phyloP scores from a whole-genome alignment of 169 alveolate genomes.

The Toxoplasma gondii region DNA sequence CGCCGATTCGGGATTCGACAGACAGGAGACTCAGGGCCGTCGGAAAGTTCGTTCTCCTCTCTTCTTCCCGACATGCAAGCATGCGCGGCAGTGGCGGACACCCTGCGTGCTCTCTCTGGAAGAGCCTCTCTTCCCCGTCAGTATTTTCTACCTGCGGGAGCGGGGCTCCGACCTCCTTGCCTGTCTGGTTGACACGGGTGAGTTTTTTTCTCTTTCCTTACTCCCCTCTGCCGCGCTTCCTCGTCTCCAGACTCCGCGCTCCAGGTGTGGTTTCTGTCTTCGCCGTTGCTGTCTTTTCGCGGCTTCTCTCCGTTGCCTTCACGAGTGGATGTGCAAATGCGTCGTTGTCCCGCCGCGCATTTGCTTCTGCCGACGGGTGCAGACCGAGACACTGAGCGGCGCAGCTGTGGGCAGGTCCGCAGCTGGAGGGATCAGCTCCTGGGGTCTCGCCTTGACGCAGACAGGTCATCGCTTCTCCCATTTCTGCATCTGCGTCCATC shows the following conservation, averaged over 20 bases:
- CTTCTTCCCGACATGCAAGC: not conserved
- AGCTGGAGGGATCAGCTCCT: not conserved
- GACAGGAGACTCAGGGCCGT: not conserved
- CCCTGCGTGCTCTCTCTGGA: slow-evolving; percentile 11
- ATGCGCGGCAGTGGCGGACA: not conserved
- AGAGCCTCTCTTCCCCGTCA: slow-evolving; percentile 34
- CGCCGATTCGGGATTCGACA: not conserved
- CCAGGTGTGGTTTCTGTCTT: not conserved
- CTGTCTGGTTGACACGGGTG: not conserved
- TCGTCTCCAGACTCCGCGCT: not conserved
- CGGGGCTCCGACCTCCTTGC: not conserved
- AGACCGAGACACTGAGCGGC: not conserved
- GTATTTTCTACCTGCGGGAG: not conserved
- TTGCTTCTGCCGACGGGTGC: too few relatives aligned
- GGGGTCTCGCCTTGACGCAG: not conserved
- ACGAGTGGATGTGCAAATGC: too few relatives aligned
- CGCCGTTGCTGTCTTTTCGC: not conserved
- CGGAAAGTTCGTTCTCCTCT: not conserved
- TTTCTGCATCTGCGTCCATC: not conserved
- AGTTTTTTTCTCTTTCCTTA: not conserved
- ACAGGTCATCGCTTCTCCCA: not conserved
- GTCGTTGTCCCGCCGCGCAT: too few relatives aligned
- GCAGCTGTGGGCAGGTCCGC: not conserved
- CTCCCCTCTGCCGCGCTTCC: not conserved
- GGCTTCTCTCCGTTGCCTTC: too few relatives aligned